Base-by-base conservation (phyloP, 129 eudicot genomes). In the Solidago caesia region DNA sequence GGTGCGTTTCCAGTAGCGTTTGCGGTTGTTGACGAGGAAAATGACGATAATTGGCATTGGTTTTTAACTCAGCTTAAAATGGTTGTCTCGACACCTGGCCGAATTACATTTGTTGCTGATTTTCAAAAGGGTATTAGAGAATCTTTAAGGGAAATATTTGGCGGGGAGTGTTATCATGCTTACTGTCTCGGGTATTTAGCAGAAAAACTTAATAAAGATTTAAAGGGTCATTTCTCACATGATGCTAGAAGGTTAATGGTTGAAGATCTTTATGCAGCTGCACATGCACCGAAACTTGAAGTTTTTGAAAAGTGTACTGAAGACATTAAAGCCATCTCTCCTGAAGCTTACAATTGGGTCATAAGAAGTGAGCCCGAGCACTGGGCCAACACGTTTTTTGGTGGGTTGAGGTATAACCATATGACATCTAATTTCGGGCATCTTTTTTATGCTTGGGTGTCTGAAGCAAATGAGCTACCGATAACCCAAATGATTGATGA, bases 11-110 rank as follows among this genome's bases (percentile, higher is more conserved):
- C 91, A 9, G 84, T 87, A 76, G 87, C 91, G 42, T 87, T 84
- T 46, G 91, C 91, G 7, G 82, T 87, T 44, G 87, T 87, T 6
- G 91, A 87, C 39, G 84, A 75, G n/a, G 89, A 84, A 62, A 84
- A 71, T 12, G 81, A 71, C 9, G 91, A 87, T 53, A 87, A 87
- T 41, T 87, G 91, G 89, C 86, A 71, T 59, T 87, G 91, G 92
- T 87, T 87, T 77, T 63, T 84, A 52, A 77, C 80, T 8, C 74
- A 84, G 64, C 82, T 87, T 39, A 87, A 87, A 63, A 46, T 75
- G 0, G 73, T 80, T 52, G 79, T 82, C 48, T 72, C 70, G 11
- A 72, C 79, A 9, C 65, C 86, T 3, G 84, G 85, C 5, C 82
- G 63, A 33, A 82, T 82, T 57, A 85, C 89, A 1, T 85, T 85